A percentile compares a stretch with the other conserved stretches of the same genome.
These are phyloP conservation scores for Diaporthe citri DNA, from an alignment of 2,329 filamentous ascomycete species.

Conservation along the genomic window DNA sequence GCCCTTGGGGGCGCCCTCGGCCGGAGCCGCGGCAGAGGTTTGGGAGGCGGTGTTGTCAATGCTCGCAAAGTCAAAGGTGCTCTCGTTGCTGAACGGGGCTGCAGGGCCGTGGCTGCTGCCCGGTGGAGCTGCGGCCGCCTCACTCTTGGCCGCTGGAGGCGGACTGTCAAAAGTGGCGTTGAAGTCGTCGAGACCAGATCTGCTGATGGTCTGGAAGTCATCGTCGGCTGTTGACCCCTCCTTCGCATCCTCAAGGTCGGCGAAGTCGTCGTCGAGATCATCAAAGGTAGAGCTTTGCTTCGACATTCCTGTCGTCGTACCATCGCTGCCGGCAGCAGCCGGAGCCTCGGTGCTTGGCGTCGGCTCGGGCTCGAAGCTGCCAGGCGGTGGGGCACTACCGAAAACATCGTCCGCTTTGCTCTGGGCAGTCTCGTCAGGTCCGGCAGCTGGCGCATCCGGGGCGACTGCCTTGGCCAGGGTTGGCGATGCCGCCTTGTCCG, in stretches of 20 bases:
- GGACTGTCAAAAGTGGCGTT: slow-evolving; percentile 85
- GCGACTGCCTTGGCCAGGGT: slow-evolving; percentile 48
- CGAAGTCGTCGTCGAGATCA: slow-evolving; percentile 84
- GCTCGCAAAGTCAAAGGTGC: slow-evolving; percentile 70
- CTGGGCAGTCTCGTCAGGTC: slow-evolving; percentile 39
- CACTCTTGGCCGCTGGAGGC: slow-evolving; percentile 68
- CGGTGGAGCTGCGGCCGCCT: slow-evolving; percentile 55
- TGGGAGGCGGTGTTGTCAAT: slow-evolving; percentile 53
- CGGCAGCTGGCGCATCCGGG: slow-evolving; percentile 42
- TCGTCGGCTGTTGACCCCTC: slow-evolving; percentile 85
- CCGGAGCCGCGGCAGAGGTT: slow-evolving; percentile 49
- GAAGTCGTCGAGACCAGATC: slow-evolving; percentile 81
- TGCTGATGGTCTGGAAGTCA: slow-evolving; percentile 81
- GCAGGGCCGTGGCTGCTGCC: slow-evolving; percentile 40
- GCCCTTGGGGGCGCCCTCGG: slow-evolving; percentile 53
- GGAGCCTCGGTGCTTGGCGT: slow-evolving; percentile 51
- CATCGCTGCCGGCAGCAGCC: slow-evolving; percentile 46
- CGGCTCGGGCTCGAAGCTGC: slow-evolving; percentile 38
- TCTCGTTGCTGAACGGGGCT: slow-evolving; percentile 63
- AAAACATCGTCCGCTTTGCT: slow-evolving; percentile 56
- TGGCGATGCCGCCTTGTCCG: slow-evolving; percentile 46
- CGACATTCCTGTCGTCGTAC: slow-evolving; percentile 48
- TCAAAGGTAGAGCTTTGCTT: slow-evolving; percentile 72
- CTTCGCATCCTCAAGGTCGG: slow-evolving; percentile 86
- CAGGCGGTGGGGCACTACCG: slow-evolving; percentile 48